Evolutionary conservation across 257 asterid species (phyloP), one percentile per base, ranked within the genome.

Genomic region (Solanum dulcamara): DNA sequence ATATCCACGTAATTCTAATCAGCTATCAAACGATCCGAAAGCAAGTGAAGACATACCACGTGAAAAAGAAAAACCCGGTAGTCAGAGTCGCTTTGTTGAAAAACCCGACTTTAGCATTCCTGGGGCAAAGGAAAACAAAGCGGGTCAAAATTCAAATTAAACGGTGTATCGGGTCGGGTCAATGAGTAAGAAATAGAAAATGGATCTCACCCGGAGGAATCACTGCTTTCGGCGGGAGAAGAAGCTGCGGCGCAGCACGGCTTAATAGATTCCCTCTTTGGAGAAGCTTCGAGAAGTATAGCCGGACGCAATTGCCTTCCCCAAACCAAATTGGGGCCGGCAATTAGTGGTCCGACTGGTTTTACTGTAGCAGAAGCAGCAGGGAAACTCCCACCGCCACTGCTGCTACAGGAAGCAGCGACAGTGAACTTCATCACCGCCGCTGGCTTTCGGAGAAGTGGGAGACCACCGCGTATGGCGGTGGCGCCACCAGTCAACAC

Each of bases 41-140:
- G n/a, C 42, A n/a, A n/a, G 28, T n/a, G 13, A 12, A n/a, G 28
- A 87, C 95, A 12, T 89, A 96, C 99, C 98, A 97, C 98, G 92
- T 91, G 97, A 97, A 97, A 94, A 97, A 97, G 97, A 97, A 95
- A 89, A 94, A 97, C 18, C 99, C 99, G 81, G 98, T 97, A 30
- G 92, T 90, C 1, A 97, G 89, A 30, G 93, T 89, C 84, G 97
- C 98, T 81, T 94, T 95, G 87, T 91, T 86, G 77, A 95, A 68
- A 86, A 97, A 92, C 85, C 99, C 99, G 75, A 86, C 95, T 85
- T 96, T 93, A 80, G 91, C 93, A 7, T 87, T 90, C 90, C 98
- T 92, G 94, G 83, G 18, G 32, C 15, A 15, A 57, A 57, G 66
- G 18, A 75, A 66, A 35, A 30, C 13, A 75, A 57, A 51, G 4